Evolutionary conservation across 106 monocot species (phyloP).

Genomic region (Chionographis japonica): DNA sequence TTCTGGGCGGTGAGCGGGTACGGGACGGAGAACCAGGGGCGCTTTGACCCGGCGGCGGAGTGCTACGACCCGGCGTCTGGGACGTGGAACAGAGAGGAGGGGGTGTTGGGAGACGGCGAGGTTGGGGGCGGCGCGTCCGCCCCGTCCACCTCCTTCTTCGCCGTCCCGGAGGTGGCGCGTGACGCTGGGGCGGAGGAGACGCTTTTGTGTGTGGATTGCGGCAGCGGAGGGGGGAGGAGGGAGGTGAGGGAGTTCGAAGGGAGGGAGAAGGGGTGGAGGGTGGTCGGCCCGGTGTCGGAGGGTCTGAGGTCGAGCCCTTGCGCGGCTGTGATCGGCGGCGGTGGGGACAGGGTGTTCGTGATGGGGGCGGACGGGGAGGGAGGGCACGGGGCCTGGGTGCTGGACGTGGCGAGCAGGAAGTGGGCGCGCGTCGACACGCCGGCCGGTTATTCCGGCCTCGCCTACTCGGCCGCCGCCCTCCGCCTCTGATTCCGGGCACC

Average conservation of each 20-base stretch:
- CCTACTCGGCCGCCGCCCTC: background rate
- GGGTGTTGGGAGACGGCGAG: conserved; percentile 2
- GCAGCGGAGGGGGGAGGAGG: conserved; percentile 1
- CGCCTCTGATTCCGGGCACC: conserved; percentile 20
- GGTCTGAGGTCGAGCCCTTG: conserved; percentile 16
- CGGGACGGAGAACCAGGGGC: conserved; percentile 38
- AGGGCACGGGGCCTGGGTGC: background rate
- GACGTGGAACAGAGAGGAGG: conserved; percentile 19
- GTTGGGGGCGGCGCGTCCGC: background rate
- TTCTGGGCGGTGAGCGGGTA: conserved; percentile 46
- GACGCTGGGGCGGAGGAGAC: conserved; percentile 11
- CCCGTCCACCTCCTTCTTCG: too few species aligned
- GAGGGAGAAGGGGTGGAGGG: conserved; percentile 28
- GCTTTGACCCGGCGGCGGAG: conserved; percentile 19
- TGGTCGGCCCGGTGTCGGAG: conserved; percentile 18
- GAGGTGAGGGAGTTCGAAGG: conserved; percentile 33
- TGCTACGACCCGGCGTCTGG: conserved; percentile 13
- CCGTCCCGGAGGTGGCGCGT: background rate
- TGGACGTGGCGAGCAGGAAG: too few species aligned
- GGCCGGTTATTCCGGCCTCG: conserved; percentile 28
- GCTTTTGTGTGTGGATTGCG: conserved; percentile 20
- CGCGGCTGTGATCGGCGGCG: conserved; percentile 11
- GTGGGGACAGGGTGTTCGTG: conserved; percentile 8
- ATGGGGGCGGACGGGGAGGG: conserved; percentile 8
- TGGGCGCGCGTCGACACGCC: conserved; percentile 33